Evolutionary conservation across 2,329 filamentous ascomycete genomes (phyloP).

Genomic region (Venturia asperata): DNA sequence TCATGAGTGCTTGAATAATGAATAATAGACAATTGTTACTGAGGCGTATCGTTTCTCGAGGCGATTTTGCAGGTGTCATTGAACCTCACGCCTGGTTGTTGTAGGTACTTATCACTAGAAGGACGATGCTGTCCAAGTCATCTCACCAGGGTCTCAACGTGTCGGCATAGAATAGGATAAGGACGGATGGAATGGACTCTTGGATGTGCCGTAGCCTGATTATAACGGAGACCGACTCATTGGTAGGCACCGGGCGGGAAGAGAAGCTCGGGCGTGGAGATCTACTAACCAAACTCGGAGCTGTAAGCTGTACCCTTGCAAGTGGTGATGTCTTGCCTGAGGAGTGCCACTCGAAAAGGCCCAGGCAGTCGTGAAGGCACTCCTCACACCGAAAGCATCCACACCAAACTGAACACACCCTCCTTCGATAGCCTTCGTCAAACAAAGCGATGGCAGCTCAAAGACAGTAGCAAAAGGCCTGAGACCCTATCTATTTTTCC

Average conservation of each 20-base stretch:
- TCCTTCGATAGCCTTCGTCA: background rate
- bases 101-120: too few species aligned
- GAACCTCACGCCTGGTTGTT: too few species aligned
- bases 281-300: background rate
- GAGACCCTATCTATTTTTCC: background rate
- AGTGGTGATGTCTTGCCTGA: background rate
- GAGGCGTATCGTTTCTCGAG: too few species aligned
- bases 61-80: too few species aligned
- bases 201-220: background rate
- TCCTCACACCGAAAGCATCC: background rate
- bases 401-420: background rate
- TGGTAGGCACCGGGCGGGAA: background rate
- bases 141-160: too few species aligned
- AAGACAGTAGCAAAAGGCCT: background rate
- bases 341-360: background rate
- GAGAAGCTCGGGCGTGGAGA: background rate
- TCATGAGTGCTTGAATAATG: too few species aligned
- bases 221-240: background rate
- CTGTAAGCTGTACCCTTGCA: conserved; percentile 6
- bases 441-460: background rate
- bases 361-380: background rate
- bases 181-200: background rate
- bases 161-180: too few species aligned
- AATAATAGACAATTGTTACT: too few species aligned
- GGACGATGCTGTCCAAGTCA: too few species aligned